These are phyloP conservation scores for Petunia secreta DNA, from an alignment of 257 asterid genomes.

Conservation along the genomic window DNA sequence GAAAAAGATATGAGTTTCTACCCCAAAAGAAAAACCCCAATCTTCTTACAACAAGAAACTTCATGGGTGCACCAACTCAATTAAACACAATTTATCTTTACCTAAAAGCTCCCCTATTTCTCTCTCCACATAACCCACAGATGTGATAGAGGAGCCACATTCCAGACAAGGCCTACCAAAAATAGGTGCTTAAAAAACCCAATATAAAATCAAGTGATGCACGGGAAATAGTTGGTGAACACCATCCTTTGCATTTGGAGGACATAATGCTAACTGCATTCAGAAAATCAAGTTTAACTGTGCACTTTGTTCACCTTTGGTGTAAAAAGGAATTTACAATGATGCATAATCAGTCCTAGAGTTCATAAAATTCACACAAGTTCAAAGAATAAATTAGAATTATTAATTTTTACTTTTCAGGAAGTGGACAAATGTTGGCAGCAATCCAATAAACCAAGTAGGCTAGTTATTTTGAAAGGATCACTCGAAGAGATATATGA, in stretches of 20 bases:
- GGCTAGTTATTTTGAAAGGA: slow-evolving; percentile 16
- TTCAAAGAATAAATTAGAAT: not conserved
- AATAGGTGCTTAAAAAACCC: not conserved
- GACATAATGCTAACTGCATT: not conserved
- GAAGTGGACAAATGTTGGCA: not conserved
- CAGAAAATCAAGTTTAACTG: not conserved
- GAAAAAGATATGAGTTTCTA: too few species aligned
- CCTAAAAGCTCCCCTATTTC: too few species aligned
- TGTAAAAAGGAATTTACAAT: not conserved
- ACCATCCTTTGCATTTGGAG: not conserved
- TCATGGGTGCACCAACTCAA: too few species aligned
- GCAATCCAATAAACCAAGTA: not conserved
- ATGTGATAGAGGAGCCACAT: too few species aligned
- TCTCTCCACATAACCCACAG: too few species aligned
- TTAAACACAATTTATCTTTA: too few species aligned
- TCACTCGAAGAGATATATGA: slow-evolving; percentile 15
- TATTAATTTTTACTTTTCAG: not conserved
- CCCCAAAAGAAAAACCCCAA: too few species aligned
- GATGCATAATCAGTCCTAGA: not conserved
- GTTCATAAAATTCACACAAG: not conserved
- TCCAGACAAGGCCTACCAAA: not conserved
- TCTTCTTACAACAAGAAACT: too few species aligned
- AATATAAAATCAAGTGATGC: not conserved
- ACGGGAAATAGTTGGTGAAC: not conserved
- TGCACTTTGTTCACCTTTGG: not conserved